These are phyloP conservation scores for Linum lewisii DNA, from an alignment of 345 rosid genomes.

Conservation along the genomic window DNA sequence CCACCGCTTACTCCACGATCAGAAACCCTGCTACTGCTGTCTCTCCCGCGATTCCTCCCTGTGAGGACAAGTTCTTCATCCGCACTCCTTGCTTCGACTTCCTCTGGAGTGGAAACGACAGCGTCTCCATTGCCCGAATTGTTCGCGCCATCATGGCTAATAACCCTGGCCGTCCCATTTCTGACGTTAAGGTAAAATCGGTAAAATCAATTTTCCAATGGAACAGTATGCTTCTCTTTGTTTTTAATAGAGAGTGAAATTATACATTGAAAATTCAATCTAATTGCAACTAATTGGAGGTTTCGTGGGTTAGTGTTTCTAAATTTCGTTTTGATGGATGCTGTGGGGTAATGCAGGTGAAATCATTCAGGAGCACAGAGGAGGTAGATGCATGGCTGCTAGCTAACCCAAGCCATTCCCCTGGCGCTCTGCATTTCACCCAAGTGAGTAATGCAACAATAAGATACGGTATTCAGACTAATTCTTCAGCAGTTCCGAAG, in stretches of 20 bases:
- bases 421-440: no score
- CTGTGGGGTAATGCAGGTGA: no score
- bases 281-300: no score
- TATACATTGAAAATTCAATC: no score
- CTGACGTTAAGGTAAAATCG: slow-evolving; percentile 45
- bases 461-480: not conserved
- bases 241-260: not conserved
- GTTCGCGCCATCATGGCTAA: slow-evolving; percentile 45
- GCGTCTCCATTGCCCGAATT: slow-evolving; percentile 21
- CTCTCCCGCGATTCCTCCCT: slow-evolving; percentile 59
- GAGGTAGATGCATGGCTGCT: no score
- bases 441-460: no score
- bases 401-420: no score
- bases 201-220: no score
- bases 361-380: no score
- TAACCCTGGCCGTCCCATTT: slow-evolving; percentile 65
- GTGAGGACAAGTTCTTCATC: slow-evolving; percentile 63
- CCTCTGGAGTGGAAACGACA: slow-evolving; percentile 69
- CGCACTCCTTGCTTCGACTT: slow-evolving; percentile 70
- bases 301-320: no score
- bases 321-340: no score
- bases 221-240: not conserved
- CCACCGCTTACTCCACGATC: slow-evolving; percentile 38
- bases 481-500: not conserved
- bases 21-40: slow-evolving; percentile 42